Evolutionary conservation across 1,284 basidiomycete genomes (phyloP).

Genomic region (Uromyces viciae-fabae): DNA sequence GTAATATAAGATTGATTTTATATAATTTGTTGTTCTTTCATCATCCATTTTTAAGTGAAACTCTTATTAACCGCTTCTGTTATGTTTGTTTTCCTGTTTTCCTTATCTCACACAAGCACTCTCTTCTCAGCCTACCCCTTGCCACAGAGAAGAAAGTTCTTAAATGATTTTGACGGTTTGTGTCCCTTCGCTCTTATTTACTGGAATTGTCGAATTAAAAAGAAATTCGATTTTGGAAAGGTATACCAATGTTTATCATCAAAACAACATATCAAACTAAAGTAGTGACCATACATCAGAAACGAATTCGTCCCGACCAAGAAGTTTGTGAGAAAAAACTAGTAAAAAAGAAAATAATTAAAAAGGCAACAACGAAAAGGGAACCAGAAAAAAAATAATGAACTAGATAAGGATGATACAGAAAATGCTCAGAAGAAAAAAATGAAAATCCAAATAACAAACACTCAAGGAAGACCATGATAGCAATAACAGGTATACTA

Average conservation of each 20-base stretch:
- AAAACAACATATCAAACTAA: slow-evolving; percentile 13
- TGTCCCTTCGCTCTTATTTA: background rate
- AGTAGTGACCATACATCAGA: background rate
- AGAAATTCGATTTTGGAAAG: slow-evolving; percentile 27
- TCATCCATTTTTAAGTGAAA: no score
- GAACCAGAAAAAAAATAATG: no score
- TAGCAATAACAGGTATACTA: slow-evolving; percentile 6
- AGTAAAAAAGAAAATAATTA: no score
- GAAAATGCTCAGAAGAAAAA: no score
- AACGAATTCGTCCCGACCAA: no score
- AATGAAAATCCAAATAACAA: background rate
- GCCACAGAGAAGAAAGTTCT: no score
- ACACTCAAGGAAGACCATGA: background rate
- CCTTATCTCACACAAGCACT: background rate
- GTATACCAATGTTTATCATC: slow-evolving; percentile 5
- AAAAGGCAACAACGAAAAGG: no score
- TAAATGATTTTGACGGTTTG: slow-evolving; percentile 1
- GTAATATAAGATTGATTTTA: no score
- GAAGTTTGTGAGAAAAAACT: no score
- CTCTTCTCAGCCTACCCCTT: background rate
- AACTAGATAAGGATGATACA: no score
- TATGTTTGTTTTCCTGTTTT: background rate
- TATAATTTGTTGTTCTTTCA: no score
- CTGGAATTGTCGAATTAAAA: background rate
- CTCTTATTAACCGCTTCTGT: slow-evolving; percentile 10